phyloP scores from a whole-genome alignment of 2,329 filamentous ascomycete species.

The Chaetomium olivaceum region DNA sequence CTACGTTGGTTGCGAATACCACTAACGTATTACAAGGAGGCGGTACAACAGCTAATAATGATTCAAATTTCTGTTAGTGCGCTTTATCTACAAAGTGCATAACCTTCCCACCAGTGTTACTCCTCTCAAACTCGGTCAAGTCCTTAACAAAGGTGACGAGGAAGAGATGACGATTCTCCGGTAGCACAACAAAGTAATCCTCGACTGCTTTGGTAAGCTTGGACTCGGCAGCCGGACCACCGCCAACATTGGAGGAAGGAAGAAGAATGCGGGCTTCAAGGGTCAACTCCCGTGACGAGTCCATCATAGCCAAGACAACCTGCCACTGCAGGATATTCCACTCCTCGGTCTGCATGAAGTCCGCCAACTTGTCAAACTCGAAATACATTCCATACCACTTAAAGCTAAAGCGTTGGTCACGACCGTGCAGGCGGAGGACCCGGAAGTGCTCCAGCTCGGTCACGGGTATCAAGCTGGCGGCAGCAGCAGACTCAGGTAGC shows the following conservation, averaged over 20 bases:
- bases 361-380: neutral
- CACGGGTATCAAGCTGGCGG: neutral
- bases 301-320: neutral
- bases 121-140: constrained; percentile 1
- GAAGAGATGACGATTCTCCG: neutral
- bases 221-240: neutral
- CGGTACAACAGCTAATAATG: too few species aligned
- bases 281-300: neutral
- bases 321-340: neutral
- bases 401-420: neutral
- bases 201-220: neutral
- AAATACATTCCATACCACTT: neutral
- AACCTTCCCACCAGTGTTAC: neutral
- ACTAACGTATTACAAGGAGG: too few species aligned
- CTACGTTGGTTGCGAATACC: too few species aligned
- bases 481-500: neutral
- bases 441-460: neutral
- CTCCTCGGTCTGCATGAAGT: neutral
- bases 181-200: neutral
- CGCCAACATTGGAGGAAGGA: neutral
- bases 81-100: neutral
- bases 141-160: neutral
- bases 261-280: neutral
- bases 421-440: neutral
- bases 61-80: neutral